Base-by-base conservation (phyloP, 2,329 filamentous ascomycete genomes). In the Aspergillus sp. region DNA sequence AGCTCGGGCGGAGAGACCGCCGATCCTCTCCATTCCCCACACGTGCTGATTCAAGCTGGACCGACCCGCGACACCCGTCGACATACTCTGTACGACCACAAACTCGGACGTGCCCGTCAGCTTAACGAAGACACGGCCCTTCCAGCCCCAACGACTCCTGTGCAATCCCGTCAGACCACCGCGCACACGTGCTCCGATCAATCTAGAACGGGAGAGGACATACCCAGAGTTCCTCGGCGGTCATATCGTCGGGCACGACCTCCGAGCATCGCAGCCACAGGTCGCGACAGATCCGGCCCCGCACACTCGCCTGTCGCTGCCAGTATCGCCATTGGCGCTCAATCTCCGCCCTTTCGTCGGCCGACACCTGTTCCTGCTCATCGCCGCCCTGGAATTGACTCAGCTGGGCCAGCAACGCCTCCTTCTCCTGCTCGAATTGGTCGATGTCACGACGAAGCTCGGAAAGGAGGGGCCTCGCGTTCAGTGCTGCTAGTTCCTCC, bases 221-320 rank as follows among this genome's bases (percentile, higher is more conserved):
- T 52, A 76, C 82, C 76, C 79, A 81, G 34, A 83, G 58, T 58
- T 81, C 78, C 48, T 72, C 74, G 55, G 65, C 72, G 19, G 61
- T 71, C 67, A 78, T 76, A 41, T 69, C 71, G 52, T 80, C 78
- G 29, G 75, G 70, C 57, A 83, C 53, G 25, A 71, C 62, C 42
- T 78, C 79, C 53, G 73, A 73, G 57, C 81, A 77, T 51, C 68
- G 62, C 46, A 58, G 68, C 81, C 81, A 84, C 59, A 83, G 61
- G 55, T 81, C 77, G 45, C 59, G 64, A 47, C 73, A 76, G 58
- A 84, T 80, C 63, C 68, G 76, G 65, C 73, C 73, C 53, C 81
- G 76, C 43, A 64, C 64, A 25, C 52, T 63, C 36, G 68, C 72
- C 42, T 74, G 66, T 21, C 50, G 64, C 47, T 64, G 64, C 78